Evolutionary conservation across 2,329 filamentous ascomycete genomes (phyloP).

Genomic region (Alternaria sp.): DNA sequence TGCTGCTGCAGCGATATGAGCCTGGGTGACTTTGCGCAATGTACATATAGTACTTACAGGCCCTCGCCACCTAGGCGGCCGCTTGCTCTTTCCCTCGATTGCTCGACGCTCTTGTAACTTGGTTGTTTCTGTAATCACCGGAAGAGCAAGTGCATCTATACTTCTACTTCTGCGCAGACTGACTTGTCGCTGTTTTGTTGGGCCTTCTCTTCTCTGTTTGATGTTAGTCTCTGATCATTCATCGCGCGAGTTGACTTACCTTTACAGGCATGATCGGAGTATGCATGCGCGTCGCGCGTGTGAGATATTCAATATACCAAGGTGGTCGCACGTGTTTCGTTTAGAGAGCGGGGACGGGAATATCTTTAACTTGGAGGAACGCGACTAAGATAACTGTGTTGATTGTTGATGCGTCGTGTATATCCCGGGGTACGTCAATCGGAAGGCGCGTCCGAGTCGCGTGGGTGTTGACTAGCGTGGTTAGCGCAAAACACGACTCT

Average conservation of each 20-base stretch:
- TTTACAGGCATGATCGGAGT: conserved; percentile 3
- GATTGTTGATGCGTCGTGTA: conserved; percentile 9
- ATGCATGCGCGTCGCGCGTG: background rate
- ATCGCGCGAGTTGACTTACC: background rate
- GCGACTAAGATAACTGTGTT: background rate
- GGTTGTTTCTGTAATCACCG: background rate
- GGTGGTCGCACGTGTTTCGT: background rate
- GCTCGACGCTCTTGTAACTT: conserved; percentile 6
- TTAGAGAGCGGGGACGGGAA: no score
- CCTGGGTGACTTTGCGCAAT: background rate
- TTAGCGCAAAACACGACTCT: conserved; percentile 12
- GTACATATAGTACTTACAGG: background rate
- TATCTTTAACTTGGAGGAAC: background rate
- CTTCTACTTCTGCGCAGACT: background rate
- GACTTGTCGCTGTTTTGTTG: conserved; percentile 4
- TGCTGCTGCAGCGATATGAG: background rate
- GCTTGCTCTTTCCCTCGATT: conserved; percentile 1
- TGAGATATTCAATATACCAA: background rate
- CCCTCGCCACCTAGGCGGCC: conserved; percentile 14
- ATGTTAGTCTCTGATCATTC: background rate
- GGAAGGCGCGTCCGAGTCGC: conserved; percentile 14
- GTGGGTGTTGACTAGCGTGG: conserved; percentile 15
- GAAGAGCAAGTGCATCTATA: conserved; percentile 1
- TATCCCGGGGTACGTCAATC: conserved; percentile 6
- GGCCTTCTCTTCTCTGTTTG: conserved; percentile 1